phyloP scores from a whole-genome alignment of 345 rosid genomes.

The Rhodamnia argentea region DNA sequence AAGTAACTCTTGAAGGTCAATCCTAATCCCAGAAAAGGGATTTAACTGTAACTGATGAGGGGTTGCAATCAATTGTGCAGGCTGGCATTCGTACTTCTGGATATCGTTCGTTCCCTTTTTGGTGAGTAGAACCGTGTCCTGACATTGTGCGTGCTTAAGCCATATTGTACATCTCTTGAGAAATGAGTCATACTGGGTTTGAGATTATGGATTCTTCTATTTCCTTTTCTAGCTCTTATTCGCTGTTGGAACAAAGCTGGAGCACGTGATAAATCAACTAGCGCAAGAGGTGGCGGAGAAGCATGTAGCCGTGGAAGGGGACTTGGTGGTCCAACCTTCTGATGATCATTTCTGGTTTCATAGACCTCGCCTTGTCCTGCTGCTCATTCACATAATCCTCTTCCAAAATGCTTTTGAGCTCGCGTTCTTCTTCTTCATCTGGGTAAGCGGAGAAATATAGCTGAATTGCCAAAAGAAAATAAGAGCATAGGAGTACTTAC shows the following conservation, averaged over 20 bases:
- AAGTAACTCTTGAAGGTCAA: background rate
- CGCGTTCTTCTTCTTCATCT: constrained; percentile 67
- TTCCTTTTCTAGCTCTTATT: constrained; percentile 39
- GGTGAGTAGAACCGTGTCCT: constrained; percentile 27
- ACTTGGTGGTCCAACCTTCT: constrained; percentile 63
- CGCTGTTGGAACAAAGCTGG: constrained; percentile 69
- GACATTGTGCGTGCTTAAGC: background rate
- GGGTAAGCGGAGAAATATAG: constrained; percentile 24
- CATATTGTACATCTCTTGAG: background rate
- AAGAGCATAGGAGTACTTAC: background rate
- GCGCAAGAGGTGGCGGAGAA: constrained; percentile 73
- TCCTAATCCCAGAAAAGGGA: background rate
- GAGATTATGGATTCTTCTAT: background rate
- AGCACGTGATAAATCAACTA: constrained; percentile 58
- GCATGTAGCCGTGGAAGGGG: constrained; percentile 59
- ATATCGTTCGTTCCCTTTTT: constrained; percentile 59
- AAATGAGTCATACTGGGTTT: background rate
- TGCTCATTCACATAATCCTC: constrained; percentile 61
- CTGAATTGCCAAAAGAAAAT: background rate
- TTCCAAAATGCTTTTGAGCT: constrained; percentile 86
- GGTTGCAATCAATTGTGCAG: constrained; percentile 20
- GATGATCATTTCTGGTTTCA: constrained; percentile 75
- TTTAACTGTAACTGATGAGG: background rate
- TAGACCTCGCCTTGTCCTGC: constrained; percentile 42
- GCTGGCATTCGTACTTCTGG: constrained; percentile 79